These are phyloP conservation scores for Byssoonygena ceratinophila DNA, from an alignment of 2,329 filamentous ascomycete genomes.

Conservation along the genomic window DNA sequence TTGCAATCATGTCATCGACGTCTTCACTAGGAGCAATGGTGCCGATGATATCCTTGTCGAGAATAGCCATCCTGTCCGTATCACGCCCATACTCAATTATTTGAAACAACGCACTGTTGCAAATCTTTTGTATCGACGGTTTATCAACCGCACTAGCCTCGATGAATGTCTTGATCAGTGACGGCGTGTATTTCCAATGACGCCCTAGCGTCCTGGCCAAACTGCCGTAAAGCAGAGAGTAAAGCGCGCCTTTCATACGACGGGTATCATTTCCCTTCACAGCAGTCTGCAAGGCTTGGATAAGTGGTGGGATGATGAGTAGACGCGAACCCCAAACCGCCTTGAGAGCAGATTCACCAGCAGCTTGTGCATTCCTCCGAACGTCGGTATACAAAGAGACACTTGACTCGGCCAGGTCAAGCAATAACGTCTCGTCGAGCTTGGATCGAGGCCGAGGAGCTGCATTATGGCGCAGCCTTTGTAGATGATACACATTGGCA, in stretches of 20 bases:
- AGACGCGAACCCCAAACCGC: slow-evolving; percentile 78
- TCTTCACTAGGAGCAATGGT: slow-evolving; percentile 60
- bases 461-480: slow-evolving; percentile 88
- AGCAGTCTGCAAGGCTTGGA: slow-evolving; percentile 66
- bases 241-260: slow-evolving; percentile 88
- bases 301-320: slow-evolving; percentile 77
- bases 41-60: slow-evolving; percentile 60
- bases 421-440: slow-evolving; percentile 72
- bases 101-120: slow-evolving; percentile 67
- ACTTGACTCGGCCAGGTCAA: slow-evolving; percentile 81
- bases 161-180: slow-evolving; percentile 82
- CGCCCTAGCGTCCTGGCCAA: slow-evolving; percentile 75
- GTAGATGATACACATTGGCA: slow-evolving; percentile 87
- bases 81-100: slow-evolving; percentile 87
- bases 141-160: slow-evolving; percentile 84
- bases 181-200: slow-evolving; percentile 90
- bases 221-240: slow-evolving; percentile 79
- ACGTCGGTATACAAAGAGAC: slow-evolving; percentile 92
- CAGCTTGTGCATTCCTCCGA: slow-evolving; percentile 81
- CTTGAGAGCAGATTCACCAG: slow-evolving; percentile 87
- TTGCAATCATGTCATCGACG: slow-evolving; percentile 49
- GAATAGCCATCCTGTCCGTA: slow-evolving; percentile 72
- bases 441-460: slow-evolving; percentile 77
- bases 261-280: slow-evolving; percentile 73
- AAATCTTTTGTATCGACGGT: slow-evolving; percentile 83